Conservation (phyloP, 345 rosid species). For the Cardiospermum halicacabum region DNA sequence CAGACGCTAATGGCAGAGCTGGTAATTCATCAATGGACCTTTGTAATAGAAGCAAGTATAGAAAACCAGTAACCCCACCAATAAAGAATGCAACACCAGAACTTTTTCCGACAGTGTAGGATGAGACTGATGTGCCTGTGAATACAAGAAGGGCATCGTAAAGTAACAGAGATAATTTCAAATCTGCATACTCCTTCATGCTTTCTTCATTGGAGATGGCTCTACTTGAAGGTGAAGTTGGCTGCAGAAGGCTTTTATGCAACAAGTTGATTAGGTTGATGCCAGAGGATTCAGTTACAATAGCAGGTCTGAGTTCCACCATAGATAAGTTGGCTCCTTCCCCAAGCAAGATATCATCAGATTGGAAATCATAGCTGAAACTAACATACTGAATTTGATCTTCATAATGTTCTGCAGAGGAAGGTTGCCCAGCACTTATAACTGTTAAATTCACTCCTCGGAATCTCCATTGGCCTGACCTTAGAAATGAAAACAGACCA, state of each 20-base stretch:
- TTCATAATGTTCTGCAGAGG: slow-evolving; percentile 17
- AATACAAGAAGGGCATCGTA: slow-evolving; percentile 46
- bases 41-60: slow-evolving; percentile 64
- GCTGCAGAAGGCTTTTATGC: slow-evolving; percentile 20
- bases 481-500: slow-evolving; percentile 18
- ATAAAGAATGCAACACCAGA: slow-evolving; percentile 59
- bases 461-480: slow-evolving; percentile 92
- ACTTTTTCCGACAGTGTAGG: slow-evolving; percentile 38
- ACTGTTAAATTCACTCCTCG: slow-evolving; percentile 45
- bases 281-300: slow-evolving; percentile 38
- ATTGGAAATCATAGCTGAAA: slow-evolving; percentile 50
- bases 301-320: slow-evolving; percentile 62
- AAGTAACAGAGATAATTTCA: slow-evolving; percentile 66
- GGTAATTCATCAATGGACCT: slow-evolving; percentile 69
- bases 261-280: slow-evolving; percentile 23
- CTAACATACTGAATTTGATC: slow-evolving; percentile 21
- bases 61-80: slow-evolving; percentile 69
- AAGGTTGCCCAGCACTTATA: slow-evolving; percentile 23
- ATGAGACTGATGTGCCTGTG: slow-evolving; percentile 38
- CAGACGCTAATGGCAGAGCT: slow-evolving; percentile 30
- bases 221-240: slow-evolving; percentile 18
- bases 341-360: slow-evolving; percentile 67
- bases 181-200: slow-evolving; percentile 76
- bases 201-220: slow-evolving; percentile 54
- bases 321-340: slow-evolving; percentile 56